Evolutionary conservation across 768 basidiomycete species (phyloP).

Genomic region (Hypholoma fasciculare): DNA sequence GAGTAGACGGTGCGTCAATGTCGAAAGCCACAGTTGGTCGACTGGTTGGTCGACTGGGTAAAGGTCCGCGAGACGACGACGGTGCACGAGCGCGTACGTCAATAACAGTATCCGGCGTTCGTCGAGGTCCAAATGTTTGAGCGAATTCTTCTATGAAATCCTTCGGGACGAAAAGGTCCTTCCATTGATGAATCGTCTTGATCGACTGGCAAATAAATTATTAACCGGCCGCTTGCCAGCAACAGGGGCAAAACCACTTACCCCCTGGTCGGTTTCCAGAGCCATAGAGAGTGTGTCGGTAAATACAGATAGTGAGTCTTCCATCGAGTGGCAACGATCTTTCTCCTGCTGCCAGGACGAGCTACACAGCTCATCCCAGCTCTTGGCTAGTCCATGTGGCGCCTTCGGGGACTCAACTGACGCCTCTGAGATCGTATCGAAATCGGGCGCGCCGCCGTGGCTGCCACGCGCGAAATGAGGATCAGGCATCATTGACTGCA

Average conservation of each 20-base stretch:
- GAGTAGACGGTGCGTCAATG: too few species aligned
- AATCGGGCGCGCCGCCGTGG: neutral
- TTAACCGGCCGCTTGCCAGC: too few species aligned
- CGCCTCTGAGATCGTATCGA: neutral
- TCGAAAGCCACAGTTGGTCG: neutral
- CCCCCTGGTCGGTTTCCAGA: slow-evolving; percentile 12
- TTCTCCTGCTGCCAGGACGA: slow-evolving; percentile 16
- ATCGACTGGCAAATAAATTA: slow-evolving; percentile 7
- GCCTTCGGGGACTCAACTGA: neutral
- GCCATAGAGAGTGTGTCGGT: slow-evolving; percentile 9
- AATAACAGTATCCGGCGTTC: neutral
- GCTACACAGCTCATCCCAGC: slow-evolving; percentile 13
- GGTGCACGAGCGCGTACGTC: neutral
- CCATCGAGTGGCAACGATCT: slow-evolving; percentile 12
- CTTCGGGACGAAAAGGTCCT: slow-evolving; percentile 14
- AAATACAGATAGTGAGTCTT: slow-evolving; percentile 12
- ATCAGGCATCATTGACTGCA: slow-evolving; percentile 11
- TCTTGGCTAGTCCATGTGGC: slow-evolving; percentile 1
- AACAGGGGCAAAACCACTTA: neutral
- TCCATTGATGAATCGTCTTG: slow-evolving; percentile 10
- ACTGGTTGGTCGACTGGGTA: neutral
- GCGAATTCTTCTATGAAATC: slow-evolving; percentile 16
- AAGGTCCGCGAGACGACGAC: neutral
- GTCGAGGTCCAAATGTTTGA: neutral
- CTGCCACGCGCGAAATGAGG: neutral